Evolutionary conservation across 2,329 filamentous ascomycete genomes (phyloP).

Genomic region (Botryotinia narcissicola): DNA sequence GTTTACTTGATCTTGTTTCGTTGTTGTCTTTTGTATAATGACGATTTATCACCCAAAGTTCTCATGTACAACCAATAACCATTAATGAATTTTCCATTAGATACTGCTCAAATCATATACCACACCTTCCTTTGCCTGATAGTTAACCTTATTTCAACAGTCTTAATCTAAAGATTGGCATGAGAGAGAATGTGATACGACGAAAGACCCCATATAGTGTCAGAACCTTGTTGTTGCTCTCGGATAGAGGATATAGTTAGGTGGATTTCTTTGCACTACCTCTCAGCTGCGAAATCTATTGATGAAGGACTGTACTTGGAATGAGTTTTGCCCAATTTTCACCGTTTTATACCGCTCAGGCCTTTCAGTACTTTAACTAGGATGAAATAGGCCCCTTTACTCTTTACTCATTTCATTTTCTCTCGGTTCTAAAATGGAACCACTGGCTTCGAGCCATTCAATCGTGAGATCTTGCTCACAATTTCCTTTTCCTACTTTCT

Average conservation of each 20-base stretch:
- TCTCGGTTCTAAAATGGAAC: not conserved
- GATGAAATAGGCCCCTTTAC: not conserved
- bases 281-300: not conserved
- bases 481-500: not conserved
- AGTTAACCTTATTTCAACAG: not conserved
- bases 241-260: not conserved
- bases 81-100: not conserved
- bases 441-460: not conserved
- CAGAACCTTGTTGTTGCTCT: not conserved
- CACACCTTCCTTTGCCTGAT: not conserved
- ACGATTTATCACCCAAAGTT: not conserved
- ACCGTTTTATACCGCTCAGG: not conserved
- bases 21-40: not conserved
- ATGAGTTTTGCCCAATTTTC: not conserved
- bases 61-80: not conserved
- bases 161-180: not conserved
- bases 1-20: not conserved
- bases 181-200: not conserved
- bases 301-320: not conserved
- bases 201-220: not conserved
- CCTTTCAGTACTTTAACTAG: not conserved
- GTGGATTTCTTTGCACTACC: not conserved
- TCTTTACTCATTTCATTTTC: not conserved
- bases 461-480: not conserved
- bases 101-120: not conserved